These are phyloP conservation scores for Sequoiadendron giganteum DNA, from an alignment of 75 land plant genomes.

Conservation along the genomic window DNA sequence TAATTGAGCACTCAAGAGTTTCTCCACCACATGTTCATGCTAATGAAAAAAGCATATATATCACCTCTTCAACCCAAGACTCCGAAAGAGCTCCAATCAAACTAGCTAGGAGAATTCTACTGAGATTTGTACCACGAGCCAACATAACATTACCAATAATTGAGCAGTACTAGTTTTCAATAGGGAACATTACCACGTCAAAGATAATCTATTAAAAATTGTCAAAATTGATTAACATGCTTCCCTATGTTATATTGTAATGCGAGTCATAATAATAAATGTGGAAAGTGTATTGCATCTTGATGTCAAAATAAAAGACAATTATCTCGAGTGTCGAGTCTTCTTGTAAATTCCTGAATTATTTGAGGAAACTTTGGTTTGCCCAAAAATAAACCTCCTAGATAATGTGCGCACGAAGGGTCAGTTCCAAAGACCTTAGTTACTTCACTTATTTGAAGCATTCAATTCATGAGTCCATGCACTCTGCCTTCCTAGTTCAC, in stretches of 20 bases:
- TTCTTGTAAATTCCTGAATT: slow-evolving; percentile 81
- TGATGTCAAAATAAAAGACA: slow-evolving; percentile 90
- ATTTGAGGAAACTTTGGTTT: slow-evolving; percentile 53
- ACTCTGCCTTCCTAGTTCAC: no score
- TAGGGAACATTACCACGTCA: slow-evolving; percentile 49
- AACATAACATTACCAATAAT: slow-evolving; percentile 61
- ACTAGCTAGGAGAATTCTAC: no score
- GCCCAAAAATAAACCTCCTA: slow-evolving; percentile 69
- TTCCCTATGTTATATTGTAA: slow-evolving; percentile 95
- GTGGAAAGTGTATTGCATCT: slow-evolving; percentile 91
- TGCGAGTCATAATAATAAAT: slow-evolving; percentile 76
- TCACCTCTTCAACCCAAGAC: no score
- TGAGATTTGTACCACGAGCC: slow-evolving; percentile 27
- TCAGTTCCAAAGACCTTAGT: slow-evolving; percentile 97
- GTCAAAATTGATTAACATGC: slow-evolving; percentile 91
- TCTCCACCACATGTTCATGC: no score
- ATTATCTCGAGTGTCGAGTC: slow-evolving; percentile 91
- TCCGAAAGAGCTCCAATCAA: no score
- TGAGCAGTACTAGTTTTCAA: slow-evolving; percentile 42
- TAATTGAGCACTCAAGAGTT: neutral
- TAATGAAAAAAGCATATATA: no score
- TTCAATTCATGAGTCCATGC: no score
- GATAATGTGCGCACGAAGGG: slow-evolving; percentile 71
- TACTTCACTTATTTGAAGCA: slow-evolving; percentile 69
- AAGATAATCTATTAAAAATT: slow-evolving; percentile 74